Percentiles rank a stretch among this genome's conserved stretches.
These are phyloP conservation scores for Penicillium desertorum DNA, from an alignment of 495 filamentous ascomycete species.

Conservation along the genomic window DNA sequence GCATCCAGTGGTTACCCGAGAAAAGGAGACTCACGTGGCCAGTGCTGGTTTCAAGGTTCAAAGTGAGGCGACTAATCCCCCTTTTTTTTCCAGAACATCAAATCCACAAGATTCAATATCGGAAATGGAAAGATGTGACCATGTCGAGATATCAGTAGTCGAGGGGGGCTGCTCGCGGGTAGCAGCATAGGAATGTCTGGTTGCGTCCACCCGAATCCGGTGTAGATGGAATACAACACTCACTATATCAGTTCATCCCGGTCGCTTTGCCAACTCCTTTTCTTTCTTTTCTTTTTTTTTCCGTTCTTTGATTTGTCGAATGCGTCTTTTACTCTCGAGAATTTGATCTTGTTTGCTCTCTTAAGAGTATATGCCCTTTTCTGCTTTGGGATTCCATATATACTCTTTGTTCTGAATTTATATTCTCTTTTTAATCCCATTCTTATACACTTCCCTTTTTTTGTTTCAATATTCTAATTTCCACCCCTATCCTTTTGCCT, in stretches of 20 bases:
- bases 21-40: slow-evolving; percentile 12
- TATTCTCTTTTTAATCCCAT: background rate
- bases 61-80: slow-evolving; percentile 8
- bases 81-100: background rate
- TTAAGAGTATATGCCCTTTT: background rate
- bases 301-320: slow-evolving; percentile 11
- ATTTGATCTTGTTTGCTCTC: slow-evolving; percentile 13
- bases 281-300: slow-evolving; percentile 21
- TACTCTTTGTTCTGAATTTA: slow-evolving; percentile 5
- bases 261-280: slow-evolving; percentile 26
- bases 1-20: slow-evolving; percentile 12
- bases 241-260: slow-evolving; percentile 32
- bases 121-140: slow-evolving; percentile 9
- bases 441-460: background rate
- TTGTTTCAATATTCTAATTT: slow-evolving; percentile 1
- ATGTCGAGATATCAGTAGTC: slow-evolving; percentile 1
- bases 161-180: slow-evolving; percentile 13
- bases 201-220: slow-evolving; percentile 34
- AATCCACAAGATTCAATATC: slow-evolving; percentile 1
- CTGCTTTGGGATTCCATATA: background rate
- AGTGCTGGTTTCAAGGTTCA: slow-evolving; percentile 14
- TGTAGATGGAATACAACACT: slow-evolving; percentile 20
- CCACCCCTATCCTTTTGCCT: background rate
- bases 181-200: slow-evolving; percentile 22
- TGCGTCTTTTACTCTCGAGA: background rate